Base-by-base conservation (phyloP, 495 filamentous ascomycete genomes). In the Aspergillus olivimuriae region DNA sequence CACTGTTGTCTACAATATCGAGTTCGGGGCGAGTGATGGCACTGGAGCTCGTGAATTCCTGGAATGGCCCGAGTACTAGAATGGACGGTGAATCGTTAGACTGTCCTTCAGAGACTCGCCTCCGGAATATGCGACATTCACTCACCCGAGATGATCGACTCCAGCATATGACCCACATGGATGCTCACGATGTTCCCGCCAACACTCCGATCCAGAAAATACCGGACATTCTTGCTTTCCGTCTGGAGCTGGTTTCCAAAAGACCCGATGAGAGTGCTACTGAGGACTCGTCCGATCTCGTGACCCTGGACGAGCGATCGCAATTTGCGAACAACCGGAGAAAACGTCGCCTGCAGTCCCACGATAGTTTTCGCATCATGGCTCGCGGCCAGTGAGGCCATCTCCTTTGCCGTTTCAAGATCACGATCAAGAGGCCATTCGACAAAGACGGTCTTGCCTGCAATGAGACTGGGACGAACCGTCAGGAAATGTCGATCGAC, bases 391-490 rank as follows among this genome's bases (percentile, higher is more conserved):
- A 39, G 33, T 0, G 46, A n/a, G 8, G 34, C 24, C 24, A 48
- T 41, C 39, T 43, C 43, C 1, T 31, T 18, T 11, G 33, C 23
- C 7, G 36, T 24, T 19, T 45, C 30, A 32, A 46, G 20, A 35
- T 63, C 66, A 34, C 51, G 41, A 0, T 50, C 66, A 2, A 75
- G 48, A 2, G 69, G 68, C 81, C 81, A 84, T 53, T 84, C 81
- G 18, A 76, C 64, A 41, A 62, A 82, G 10, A 76, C 73, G 23
- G 65, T 57, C 51, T 83, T 83, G n/a, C 76, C 76, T 0, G 76
- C 75, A 14, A 56, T 42, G 7, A 85, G 34, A 11, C 64, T 68
- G 1, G 76, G 73, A 12, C 63, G 53, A 26, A 70, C 58, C 8
- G 70, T 58, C 14, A 55, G 50, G 36, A 68, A 63, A 53, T 84